A percentile compares a stretch with the other conserved stretches of the same genome.
phyloP scores from a whole-genome alignment of 148 eudicot genomes.

The Rhododendron henanense region DNA sequence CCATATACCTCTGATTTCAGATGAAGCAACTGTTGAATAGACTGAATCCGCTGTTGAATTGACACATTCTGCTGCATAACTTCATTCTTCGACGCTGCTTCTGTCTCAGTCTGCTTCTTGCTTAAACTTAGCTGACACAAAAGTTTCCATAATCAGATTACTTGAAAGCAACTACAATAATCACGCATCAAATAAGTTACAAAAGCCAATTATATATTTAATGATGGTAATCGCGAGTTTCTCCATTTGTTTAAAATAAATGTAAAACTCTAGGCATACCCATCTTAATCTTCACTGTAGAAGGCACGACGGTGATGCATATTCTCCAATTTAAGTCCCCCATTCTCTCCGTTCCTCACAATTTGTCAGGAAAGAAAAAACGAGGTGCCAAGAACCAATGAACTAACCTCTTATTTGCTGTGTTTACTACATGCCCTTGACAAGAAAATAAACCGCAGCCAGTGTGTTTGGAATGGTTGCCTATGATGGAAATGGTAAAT shows the following conservation, averaged over 20 bases:
- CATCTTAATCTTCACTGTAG: neutral
- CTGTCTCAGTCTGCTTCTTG: constrained; percentile 56
- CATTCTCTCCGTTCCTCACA: too few relatives aligned
- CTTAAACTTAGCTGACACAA: constrained; percentile 42
- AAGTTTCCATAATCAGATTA: constrained; percentile 3
- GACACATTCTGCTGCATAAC: constrained; percentile 47
- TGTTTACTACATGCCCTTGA: neutral
- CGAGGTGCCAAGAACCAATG: neutral
- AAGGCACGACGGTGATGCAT: neutral
- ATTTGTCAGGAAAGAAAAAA: neutral
- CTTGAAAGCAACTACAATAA: neutral
- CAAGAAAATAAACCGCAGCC: neutral
- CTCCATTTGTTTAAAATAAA: neutral
- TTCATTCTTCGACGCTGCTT: constrained; percentile 45
- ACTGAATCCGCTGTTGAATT: neutral
- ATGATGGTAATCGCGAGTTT: neutral
- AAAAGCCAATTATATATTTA: neutral
- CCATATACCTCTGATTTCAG: constrained; percentile 48
- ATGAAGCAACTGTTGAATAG: constrained; percentile 45
- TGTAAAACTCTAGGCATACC: neutral
- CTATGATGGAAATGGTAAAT: neutral
- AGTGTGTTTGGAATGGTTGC: neutral
- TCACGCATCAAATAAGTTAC: too few relatives aligned
- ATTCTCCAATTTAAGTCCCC: neutral
- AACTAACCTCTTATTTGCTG: neutral